phyloP scores from a whole-genome alignment of 2,329 filamentous ascomycete species.

The Tolypocladium pustulatum region DNA sequence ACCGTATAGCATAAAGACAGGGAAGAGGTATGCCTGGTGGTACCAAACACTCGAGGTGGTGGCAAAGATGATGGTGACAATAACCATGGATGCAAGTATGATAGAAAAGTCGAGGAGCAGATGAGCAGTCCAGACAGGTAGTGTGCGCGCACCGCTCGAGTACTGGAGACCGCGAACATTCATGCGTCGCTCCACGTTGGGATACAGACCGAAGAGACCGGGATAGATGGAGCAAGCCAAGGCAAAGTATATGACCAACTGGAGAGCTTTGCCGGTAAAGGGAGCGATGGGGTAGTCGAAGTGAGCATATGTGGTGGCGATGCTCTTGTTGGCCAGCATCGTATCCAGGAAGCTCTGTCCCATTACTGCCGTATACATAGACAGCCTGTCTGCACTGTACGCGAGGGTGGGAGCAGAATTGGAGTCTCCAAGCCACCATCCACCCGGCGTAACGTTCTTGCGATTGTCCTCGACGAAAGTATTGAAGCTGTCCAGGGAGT shows the following conservation, averaged over 20 bases:
- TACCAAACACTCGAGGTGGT: slow-evolving; percentile 61
- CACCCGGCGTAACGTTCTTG: slow-evolving; percentile 58
- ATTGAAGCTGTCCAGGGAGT: slow-evolving; percentile 59
- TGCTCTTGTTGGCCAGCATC: slow-evolving; percentile 54
- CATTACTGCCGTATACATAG: slow-evolving; percentile 43
- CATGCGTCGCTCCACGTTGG: slow-evolving; percentile 68
- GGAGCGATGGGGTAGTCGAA: slow-evolving; percentile 69
- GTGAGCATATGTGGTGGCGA: slow-evolving; percentile 59
- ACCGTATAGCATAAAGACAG: slow-evolving; percentile 73
- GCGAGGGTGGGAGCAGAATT: slow-evolving; percentile 54
- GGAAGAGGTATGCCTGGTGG: slow-evolving; percentile 68
- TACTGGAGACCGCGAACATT: slow-evolving; percentile 81
- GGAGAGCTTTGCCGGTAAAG: slow-evolving; percentile 59
- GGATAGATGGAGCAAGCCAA: slow-evolving; percentile 70
- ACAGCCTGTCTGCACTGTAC: slow-evolving; percentile 54
- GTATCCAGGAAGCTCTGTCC: slow-evolving; percentile 56
- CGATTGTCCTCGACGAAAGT: slow-evolving; percentile 52
- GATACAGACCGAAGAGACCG: slow-evolving; percentile 80
- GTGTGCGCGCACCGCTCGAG: slow-evolving; percentile 75
- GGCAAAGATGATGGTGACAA: slow-evolving; percentile 61
- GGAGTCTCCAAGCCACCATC: slow-evolving; percentile 63
- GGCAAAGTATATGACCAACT: slow-evolving; percentile 75
- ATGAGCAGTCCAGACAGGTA: slow-evolving; percentile 80
- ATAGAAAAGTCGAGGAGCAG: slow-evolving; percentile 70
- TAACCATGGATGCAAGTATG: slow-evolving; percentile 51